phyloP scores from a whole-genome alignment of 257 asterid species.

The Nicotiana tomentosiformis region DNA sequence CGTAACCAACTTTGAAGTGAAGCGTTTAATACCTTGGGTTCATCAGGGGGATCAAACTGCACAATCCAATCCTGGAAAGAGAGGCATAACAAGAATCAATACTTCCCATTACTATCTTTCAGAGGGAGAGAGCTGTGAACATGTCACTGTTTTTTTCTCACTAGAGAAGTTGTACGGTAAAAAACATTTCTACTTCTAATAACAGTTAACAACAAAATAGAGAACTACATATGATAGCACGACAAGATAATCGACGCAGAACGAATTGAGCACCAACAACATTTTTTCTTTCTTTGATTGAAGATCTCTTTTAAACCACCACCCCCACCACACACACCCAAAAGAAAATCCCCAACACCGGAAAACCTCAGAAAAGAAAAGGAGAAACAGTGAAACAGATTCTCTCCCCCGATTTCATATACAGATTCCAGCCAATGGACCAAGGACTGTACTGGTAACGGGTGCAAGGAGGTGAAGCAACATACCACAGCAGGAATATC shows the following conservation, averaged over 20 bases:
- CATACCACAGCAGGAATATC: slow-evolving; percentile 98
- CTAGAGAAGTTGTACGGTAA: not conserved
- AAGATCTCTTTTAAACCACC: not conserved
- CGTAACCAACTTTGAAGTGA: not conserved
- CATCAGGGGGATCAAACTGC: slow-evolving; percentile 97
- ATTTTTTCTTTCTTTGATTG: not conserved
- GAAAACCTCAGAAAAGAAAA: not conserved
- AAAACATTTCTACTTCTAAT: not conserved
- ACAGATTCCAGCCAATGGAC: not conserved
- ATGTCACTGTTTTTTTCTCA: not conserved
- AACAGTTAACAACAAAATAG: not conserved
- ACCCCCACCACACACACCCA: not conserved
- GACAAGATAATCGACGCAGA: not conserved
- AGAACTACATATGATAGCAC: not conserved
- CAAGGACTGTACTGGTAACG: not conserved
- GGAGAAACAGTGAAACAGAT: not conserved
- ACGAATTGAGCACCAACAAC: not conserved
- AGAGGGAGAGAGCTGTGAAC: not conserved
- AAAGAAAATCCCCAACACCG: too few relatives aligned
- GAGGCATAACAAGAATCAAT: not conserved
- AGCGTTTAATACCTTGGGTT: slow-evolving; percentile 64
- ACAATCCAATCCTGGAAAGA: slow-evolving; percentile 89
- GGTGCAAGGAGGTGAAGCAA: slow-evolving; percentile 6
- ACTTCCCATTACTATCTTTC: not conserved
- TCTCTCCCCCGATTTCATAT: not conserved